Conservation (phyloP, 2,329 filamentous ascomycete genomes). For the Pestalotiopsis sp. region DNA sequence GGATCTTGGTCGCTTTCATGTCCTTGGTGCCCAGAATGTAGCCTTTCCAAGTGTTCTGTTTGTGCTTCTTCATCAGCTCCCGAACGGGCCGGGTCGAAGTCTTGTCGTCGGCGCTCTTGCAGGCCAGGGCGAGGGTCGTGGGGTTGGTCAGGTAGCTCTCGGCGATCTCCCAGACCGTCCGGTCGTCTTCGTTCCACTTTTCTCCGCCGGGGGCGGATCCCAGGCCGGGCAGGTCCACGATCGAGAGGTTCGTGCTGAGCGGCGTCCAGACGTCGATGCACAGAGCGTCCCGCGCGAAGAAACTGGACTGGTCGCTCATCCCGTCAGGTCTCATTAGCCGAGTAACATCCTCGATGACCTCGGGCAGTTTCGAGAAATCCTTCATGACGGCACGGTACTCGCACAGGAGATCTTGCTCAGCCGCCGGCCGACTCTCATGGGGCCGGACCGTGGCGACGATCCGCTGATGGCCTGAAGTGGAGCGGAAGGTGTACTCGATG, state of each 20-base stretch:
- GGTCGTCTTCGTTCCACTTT: background rate
- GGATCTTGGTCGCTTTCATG: too few species aligned
- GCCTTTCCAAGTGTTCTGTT: too few species aligned
- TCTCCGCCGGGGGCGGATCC: background rate
- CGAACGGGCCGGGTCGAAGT: too few species aligned
- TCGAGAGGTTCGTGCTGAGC: background rate
- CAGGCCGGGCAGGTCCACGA: background rate
- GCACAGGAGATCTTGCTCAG: background rate
- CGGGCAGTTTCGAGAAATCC: background rate
- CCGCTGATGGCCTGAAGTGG: background rate
- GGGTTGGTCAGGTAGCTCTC: background rate
- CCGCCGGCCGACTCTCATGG: background rate
- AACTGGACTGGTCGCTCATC: background rate
- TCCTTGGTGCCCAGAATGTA: too few species aligned
- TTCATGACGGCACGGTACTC: background rate
- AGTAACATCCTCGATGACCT: background rate
- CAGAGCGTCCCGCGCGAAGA: background rate
- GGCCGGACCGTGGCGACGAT: background rate
- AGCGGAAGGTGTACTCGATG: constrained; percentile 54
- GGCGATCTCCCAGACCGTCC: background rate
- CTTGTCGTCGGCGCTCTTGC: too few species aligned
- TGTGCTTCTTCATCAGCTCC: too few species aligned
- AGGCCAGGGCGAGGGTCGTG: background rate
- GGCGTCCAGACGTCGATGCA: background rate
- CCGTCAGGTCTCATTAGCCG: background rate